Evolutionary conservation across 1,139 yeast species (phyloP).

Genomic region (Scheffersomyces illinoinensis): DNA sequence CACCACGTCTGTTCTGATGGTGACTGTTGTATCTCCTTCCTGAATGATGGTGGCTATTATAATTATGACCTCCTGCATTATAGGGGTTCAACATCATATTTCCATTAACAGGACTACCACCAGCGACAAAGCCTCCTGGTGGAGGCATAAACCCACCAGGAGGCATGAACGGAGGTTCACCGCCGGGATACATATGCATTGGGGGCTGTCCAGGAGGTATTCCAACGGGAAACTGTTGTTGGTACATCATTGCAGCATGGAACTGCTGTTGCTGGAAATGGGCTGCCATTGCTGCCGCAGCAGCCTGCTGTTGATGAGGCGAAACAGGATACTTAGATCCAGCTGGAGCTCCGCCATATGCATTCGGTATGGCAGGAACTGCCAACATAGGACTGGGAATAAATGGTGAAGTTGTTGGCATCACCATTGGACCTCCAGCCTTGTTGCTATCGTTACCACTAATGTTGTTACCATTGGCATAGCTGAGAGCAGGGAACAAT

Average conservation of each 20-base stretch:
- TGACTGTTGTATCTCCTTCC: conserved; percentile 11
- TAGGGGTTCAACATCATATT: conserved; percentile 23
- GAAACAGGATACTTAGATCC: conserved; percentile 19
- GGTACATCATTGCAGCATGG: conserved; percentile 42
- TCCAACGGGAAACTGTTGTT: conserved; percentile 30
- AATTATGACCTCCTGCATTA: conserved; percentile 6
- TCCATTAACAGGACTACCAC: conserved; percentile 33
- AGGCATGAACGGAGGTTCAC: conserved; percentile 34
- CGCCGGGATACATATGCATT: conserved; percentile 35
- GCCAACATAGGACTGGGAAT: conserved; percentile 37
- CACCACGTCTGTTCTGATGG: conserved; percentile 9
- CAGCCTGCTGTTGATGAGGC: conserved; percentile 19
- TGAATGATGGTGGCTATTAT: conserved; percentile 9
- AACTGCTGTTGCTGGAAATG: conserved; percentile 33
- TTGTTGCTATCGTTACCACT: neutral
- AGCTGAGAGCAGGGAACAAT: conserved; percentile 36
- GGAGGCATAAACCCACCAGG: conserved; percentile 37
- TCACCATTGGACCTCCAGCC: conserved; percentile 17
- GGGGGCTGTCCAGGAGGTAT: conserved; percentile 39
- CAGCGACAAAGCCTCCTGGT: conserved; percentile 38
- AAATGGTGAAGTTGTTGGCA: conserved; percentile 27
- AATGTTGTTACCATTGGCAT: conserved; percentile 1
- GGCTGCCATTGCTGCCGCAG: conserved; percentile 34
- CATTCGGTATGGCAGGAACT: conserved; percentile 19
- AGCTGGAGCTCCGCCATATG: conserved; percentile 12